Evolutionary conservation across 2,329 filamentous ascomycete genomes (phyloP).

Genomic region (Botrytis sinoallii): DNA sequence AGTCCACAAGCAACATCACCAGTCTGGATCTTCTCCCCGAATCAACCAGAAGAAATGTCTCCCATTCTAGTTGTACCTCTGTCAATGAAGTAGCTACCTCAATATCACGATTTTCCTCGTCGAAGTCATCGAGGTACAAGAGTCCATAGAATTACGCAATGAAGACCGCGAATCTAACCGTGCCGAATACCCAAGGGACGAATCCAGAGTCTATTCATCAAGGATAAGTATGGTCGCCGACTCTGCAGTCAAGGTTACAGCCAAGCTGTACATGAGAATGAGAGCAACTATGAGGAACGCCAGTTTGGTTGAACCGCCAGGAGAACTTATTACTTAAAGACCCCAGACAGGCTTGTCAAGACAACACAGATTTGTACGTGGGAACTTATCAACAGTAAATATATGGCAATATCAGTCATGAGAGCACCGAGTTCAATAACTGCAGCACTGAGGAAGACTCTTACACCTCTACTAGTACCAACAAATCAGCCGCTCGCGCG

Average conservation of each 20-base stretch:
- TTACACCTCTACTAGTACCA: neutral
- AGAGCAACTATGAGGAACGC: neutral
- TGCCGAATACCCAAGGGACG: neutral
- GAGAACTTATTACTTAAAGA: neutral
- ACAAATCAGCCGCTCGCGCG: neutral
- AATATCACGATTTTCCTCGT: neutral
- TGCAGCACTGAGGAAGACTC: neutral
- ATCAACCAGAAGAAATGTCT: neutral
- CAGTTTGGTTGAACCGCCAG: neutral
- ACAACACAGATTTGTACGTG: neutral
- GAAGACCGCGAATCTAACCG: neutral
- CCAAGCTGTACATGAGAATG: neutral
- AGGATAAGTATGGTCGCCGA: neutral
- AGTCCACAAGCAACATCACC: neutral
- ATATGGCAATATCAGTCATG: neutral
- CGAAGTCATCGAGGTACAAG: neutral
- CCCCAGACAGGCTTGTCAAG: neutral
- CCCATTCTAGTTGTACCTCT: neutral
- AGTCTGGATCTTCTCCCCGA: neutral
- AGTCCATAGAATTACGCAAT: neutral
- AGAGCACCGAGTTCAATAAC: neutral
- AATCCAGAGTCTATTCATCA: neutral
- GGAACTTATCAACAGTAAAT: neutral
- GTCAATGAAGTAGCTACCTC: too few species aligned
- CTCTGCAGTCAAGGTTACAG: neutral